These are phyloP conservation scores for Microthlaspi erraticum DNA, from an alignment of 345 rosid genomes.

Conservation along the genomic window DNA sequence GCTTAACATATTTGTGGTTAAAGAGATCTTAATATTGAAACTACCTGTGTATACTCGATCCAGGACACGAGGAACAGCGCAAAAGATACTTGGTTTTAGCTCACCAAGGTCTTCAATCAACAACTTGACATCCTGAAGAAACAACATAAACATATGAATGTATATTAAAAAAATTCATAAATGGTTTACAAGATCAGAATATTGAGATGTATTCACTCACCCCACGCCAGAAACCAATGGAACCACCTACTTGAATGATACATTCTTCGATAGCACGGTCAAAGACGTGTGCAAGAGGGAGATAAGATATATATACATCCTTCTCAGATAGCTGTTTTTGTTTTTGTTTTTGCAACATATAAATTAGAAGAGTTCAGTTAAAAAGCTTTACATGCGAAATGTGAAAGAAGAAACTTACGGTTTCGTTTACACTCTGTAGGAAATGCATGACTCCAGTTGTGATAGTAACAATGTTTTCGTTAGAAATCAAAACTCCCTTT, in stretches of 20 bases:
- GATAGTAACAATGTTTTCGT: slow-evolving; percentile 76
- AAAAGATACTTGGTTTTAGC: slow-evolving; percentile 88
- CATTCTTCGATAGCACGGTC: slow-evolving; percentile 91
- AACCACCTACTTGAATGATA: slow-evolving; percentile 74
- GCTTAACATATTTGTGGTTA: background rate
- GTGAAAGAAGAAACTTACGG: slow-evolving; percentile 48
- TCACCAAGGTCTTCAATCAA: slow-evolving; percentile 90
- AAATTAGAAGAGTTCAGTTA: background rate
- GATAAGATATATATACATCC: slow-evolving; percentile 90
- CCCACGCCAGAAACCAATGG: slow-evolving; percentile 98
- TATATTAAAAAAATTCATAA: background rate
- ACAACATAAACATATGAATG: background rate
- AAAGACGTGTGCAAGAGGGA: slow-evolving; percentile 97
- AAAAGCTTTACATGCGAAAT: too few relatives aligned
- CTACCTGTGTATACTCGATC: slow-evolving; percentile 80
- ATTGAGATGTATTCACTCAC: slow-evolving; percentile 61
- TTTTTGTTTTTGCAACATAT: background rate
- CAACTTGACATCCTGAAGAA: slow-evolving; percentile 77
- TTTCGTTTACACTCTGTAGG: slow-evolving; percentile 62
- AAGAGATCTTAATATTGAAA: background rate
- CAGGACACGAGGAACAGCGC: slow-evolving; percentile 97
- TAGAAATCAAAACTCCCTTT: slow-evolving; percentile 93
- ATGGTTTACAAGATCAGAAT: background rate
- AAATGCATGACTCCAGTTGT: slow-evolving; percentile 75
- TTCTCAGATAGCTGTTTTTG: slow-evolving; percentile 38